These are phyloP conservation scores for Ustulina deusta DNA, from an alignment of 2,329 filamentous ascomycete species.

Conservation along the genomic window DNA sequence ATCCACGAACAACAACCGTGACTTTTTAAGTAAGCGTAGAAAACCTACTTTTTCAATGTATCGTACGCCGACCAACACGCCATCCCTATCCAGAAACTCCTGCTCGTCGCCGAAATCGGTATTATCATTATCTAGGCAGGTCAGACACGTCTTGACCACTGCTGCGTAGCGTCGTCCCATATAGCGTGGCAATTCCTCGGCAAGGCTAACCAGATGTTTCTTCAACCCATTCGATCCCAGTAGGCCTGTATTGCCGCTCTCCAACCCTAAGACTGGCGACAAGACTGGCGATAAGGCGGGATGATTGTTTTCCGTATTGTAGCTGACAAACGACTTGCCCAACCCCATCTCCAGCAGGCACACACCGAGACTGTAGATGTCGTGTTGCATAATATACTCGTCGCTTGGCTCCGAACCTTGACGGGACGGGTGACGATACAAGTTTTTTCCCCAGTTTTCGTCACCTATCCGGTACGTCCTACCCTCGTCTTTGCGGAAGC, in stretches of 20 bases:
- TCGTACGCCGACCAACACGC: slow-evolving; percentile 43
- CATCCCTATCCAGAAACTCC: slow-evolving; percentile 49
- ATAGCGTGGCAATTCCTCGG: slow-evolving; percentile 32
- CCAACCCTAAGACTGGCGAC: neutral
- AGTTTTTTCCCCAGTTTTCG: slow-evolving; percentile 28
- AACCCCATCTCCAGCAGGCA: slow-evolving; percentile 63
- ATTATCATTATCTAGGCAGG: slow-evolving; percentile 50
- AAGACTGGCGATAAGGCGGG: too few relatives aligned
- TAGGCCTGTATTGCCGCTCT: neutral
- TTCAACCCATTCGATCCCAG: slow-evolving; percentile 1
- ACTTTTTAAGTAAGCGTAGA: neutral
- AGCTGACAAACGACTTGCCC: slow-evolving; percentile 50
- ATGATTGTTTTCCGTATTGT: neutral
- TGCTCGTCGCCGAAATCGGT: slow-evolving; percentile 47
- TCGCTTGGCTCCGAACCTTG: slow-evolving; percentile 28
- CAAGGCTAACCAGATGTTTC: slow-evolving; percentile 1
- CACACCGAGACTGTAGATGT: slow-evolving; percentile 63
- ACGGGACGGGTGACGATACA: slow-evolving; percentile 40
- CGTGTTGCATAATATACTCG: too few relatives aligned
- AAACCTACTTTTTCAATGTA: slow-evolving; percentile 48
- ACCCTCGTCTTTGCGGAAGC: slow-evolving; percentile 28
- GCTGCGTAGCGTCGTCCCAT: slow-evolving; percentile 47
- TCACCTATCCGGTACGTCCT: slow-evolving; percentile 28
- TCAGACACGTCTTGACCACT: slow-evolving; percentile 50
- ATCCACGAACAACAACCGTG: neutral